Percentiles rank a stretch among this genome's conserved stretches.
These are phyloP conservation scores for Lachancea lanzarotensis DNA, from an alignment of 805 yeast species.

Conservation along the genomic window DNA sequence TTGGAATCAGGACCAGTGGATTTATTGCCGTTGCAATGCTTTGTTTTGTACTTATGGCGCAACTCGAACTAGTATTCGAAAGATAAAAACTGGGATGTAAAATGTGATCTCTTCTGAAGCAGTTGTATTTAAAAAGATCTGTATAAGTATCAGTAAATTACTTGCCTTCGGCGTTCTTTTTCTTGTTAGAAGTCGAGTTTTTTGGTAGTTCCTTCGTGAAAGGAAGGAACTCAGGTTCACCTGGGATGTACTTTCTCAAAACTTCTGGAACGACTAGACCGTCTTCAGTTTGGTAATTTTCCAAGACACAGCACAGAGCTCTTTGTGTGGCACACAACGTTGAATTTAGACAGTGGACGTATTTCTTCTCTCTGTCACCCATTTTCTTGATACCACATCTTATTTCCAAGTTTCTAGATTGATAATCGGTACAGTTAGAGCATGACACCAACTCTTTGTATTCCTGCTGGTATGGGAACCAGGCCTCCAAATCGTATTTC, in stretches of 20 bases:
- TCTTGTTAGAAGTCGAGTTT: slow-evolving; percentile 77
- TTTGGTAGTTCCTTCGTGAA: slow-evolving; percentile 86
- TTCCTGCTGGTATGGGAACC: slow-evolving; percentile 99
- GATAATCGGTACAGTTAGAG: slow-evolving; percentile 99
- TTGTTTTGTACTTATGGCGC: no score
- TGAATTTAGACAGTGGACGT: slow-evolving; percentile 97
- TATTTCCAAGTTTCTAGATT: slow-evolving; percentile 95
- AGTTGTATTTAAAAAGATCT: no score
- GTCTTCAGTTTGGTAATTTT: slow-evolving; percentile 96
- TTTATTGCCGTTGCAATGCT: no score
- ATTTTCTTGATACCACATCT: slow-evolving; percentile 97
- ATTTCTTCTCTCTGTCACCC: slow-evolving; percentile 92
- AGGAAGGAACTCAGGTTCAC: slow-evolving; percentile 96
- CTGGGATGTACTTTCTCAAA: slow-evolving; percentile 92
- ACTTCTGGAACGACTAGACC: slow-evolving; percentile 93
- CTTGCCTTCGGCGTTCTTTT: slow-evolving; percentile 28
- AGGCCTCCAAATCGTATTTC: slow-evolving; percentile 97
- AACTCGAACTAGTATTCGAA: no score
- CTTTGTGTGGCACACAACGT: slow-evolving; percentile 97
- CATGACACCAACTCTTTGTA: slow-evolving; percentile 97
- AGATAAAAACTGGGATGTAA: no score
- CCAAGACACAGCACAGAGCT: slow-evolving; percentile 94
- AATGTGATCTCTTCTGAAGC: no score
- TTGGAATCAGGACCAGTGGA: not conserved
- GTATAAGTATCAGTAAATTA: not conserved